Base-by-base conservation (phyloP, 345 rosid genomes). In the Isatis tinctoria region DNA sequence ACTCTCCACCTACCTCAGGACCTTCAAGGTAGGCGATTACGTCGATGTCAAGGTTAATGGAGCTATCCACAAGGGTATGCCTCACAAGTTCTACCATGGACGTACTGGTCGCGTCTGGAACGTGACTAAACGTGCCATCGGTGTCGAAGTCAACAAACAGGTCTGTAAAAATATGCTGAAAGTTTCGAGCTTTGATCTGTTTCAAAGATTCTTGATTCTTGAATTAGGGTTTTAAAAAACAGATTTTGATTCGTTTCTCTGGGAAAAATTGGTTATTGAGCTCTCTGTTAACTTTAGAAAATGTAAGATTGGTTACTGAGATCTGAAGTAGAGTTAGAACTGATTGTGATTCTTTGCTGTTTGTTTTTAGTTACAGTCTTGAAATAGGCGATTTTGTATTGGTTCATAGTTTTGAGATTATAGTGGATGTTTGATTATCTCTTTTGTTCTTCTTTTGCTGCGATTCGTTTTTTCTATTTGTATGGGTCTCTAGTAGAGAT, bases 91-190 rank as follows among this genome's bases (percentile, higher is more conserved):
- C 85, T 89, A 86, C 76, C 90, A 86, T 47, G 96, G 96, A 4
- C 96, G 96, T 65, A 89, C 96, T 43, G 96, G 96, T n/a, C 82
- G 83, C 11, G 80, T 89, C 80, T 89, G 92, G 90, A 89, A 89
- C 63, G 90, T 89, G 65, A 89, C 92, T 78, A 87, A 87, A 67
- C 90, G 90, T 9, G 90, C 96, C 66, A 73, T 87, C 10, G 96
- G 96, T 18, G 92, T 89, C 10, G 92, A 86, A 79, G 72, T 87
- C 65, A 90, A 90, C 89, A 90, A 90, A 30, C 92, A 87, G 89
- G 96, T 86, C 1, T 33, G 32, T 48, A 0, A 22, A 22, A 22
- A 20, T 41, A 2, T 60, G 16, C 36, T 60, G 16, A 11, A 18
- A 1, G 2, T 17, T 60, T 36, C 16, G 6, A 18, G 1, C 2